A percentile compares a stretch with the other conserved stretches of the same genome.
Evolutionary conservation across 441 rosid species (phyloP).

Genomic region (Aquilaria agallochum): DNA sequence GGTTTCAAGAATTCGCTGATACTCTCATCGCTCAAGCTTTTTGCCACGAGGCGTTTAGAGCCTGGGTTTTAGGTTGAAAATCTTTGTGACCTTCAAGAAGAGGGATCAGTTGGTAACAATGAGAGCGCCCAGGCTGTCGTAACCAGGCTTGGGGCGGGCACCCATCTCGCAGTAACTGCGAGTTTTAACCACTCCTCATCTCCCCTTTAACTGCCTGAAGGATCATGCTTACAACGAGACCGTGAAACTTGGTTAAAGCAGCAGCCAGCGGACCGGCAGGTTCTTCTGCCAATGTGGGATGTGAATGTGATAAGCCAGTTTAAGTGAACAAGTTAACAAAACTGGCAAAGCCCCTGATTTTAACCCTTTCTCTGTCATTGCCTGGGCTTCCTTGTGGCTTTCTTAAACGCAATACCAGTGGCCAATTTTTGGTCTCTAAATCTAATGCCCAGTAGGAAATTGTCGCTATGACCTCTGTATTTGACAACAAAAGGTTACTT

Average conservation of each 20-base stretch:
- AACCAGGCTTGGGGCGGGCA: slow-evolving; percentile 34
- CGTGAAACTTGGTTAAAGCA: not conserved
- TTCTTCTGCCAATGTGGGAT: slow-evolving; percentile 29
- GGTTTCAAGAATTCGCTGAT: not conserved
- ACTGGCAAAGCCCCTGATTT: no score
- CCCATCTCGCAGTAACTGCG: slow-evolving; percentile 35
- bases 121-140: slow-evolving; percentile 42
- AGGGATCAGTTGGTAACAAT: slow-evolving; percentile 37
- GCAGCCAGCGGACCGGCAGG: not conserved
- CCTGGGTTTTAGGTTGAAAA: no score
- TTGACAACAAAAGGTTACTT: no score
- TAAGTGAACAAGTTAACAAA: no score
- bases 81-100: not conserved
- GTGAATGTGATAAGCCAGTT: not conserved
- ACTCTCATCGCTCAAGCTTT: not conserved
- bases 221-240: fast-evolving
- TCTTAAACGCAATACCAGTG: no score
- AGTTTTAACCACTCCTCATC: slow-evolving; percentile 38
- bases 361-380: no score
- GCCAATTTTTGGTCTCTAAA: no score
- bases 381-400: no score
- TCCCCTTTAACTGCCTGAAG: slow-evolving; percentile 48
- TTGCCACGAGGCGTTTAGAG: no score
- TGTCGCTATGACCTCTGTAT: no score
- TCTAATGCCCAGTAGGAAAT: no score